phyloP scores from a whole-genome alignment of 2,329 filamentous ascomycete genomes.

The Berkeleyomyces rouxiae region DNA sequence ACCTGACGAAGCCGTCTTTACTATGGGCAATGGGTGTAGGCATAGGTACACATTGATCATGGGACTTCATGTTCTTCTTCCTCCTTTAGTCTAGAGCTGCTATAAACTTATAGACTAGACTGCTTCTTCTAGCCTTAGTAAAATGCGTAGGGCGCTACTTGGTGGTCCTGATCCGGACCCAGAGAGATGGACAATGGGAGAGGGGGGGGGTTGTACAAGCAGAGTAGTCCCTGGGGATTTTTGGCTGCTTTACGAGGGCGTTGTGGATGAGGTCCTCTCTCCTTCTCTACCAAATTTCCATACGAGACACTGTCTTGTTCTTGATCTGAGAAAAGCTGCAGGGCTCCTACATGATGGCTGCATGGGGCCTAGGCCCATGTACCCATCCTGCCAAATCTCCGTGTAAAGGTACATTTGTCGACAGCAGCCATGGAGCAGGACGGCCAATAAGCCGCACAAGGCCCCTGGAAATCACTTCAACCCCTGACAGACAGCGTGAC shows the following conservation, averaged over 20 bases:
- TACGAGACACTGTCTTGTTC: background rate
- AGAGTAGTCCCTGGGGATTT: too few relatives aligned
- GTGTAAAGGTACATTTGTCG: background rate
- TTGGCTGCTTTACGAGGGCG: too few relatives aligned
- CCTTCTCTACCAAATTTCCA: background rate
- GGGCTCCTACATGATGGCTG: background rate
- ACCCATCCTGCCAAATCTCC: background rate
- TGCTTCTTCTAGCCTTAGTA: too few relatives aligned
- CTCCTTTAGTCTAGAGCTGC: too few relatives aligned
- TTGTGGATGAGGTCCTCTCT: background rate
- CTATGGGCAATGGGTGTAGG: background rate
- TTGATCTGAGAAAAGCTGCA: background rate
- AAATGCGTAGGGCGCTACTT: too few relatives aligned
- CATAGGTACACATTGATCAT: too few relatives aligned
- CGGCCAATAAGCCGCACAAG: background rate
- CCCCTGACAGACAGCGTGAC: background rate
- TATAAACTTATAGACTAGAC: too few relatives aligned
- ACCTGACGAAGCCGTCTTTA: background rate
- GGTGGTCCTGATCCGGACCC: too few relatives aligned
- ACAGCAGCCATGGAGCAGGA: background rate
- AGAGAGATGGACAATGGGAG: too few relatives aligned
- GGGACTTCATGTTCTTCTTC: too few relatives aligned
- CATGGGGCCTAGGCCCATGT: background rate
- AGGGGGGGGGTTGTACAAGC: too few relatives aligned
- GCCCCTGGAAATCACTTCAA: constrained; percentile 4